A percentile compares a stretch with the other conserved stretches of the same genome.
phyloP scores from a whole-genome alignment of 1,139 yeast species.

The Taphrina communis region DNA sequence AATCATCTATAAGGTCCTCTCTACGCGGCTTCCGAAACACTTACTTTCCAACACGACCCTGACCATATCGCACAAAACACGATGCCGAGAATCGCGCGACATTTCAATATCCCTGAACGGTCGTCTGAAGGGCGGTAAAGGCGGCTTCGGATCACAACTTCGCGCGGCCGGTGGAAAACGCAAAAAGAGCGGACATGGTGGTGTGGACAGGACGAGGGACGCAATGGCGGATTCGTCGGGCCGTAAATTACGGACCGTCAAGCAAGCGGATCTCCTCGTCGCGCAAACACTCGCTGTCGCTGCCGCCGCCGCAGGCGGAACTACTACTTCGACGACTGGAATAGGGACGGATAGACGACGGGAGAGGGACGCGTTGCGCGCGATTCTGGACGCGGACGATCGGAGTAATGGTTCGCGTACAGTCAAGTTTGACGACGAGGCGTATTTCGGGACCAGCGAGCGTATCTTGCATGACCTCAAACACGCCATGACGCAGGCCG shows the following conservation, averaged over 20 bases:
- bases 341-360: neutral
- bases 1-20: neutral
- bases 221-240: constrained; percentile 55
- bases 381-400: neutral
- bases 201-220: constrained; percentile 47
- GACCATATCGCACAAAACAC: neutral
- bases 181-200: constrained; percentile 40
- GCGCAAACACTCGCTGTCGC: neutral
- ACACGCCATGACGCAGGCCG: constrained; percentile 62
- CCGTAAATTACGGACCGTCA: constrained; percentile 51
- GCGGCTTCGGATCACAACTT: constrained; percentile 59
- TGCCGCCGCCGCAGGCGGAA: neutral
- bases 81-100: neutral
- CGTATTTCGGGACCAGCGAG: constrained; percentile 47
- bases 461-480: constrained; percentile 52
- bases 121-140: constrained; percentile 59
- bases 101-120: neutral
- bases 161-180: constrained; percentile 55
- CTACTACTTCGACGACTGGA: neutral
- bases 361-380: neutral
- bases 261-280: constrained; percentile 50
- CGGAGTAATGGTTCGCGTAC: neutral
- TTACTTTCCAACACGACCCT: neutral
- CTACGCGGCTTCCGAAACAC: neutral
- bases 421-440: constrained; percentile 51